These are phyloP conservation scores for Talaromyces adpressus DNA, from an alignment of 495 filamentous ascomycete species.

Conservation along the genomic window DNA sequence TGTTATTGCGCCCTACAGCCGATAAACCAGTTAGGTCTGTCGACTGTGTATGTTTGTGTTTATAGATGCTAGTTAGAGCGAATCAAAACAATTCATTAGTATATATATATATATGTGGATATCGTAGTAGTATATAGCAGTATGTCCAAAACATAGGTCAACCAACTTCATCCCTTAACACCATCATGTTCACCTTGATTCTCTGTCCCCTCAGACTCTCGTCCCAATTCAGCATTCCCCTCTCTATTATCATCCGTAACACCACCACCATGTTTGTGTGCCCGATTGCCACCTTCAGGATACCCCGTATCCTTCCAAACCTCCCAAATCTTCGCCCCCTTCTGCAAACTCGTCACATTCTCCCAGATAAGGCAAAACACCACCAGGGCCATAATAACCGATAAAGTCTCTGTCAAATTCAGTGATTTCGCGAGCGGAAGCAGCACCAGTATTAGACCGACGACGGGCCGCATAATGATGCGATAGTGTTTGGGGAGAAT, in stretches of 20 bases:
- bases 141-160: too few species aligned
- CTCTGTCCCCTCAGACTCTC: neutral
- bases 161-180: neutral
- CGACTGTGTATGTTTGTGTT: neutral
- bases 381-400: constrained; percentile 28
- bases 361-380: constrained; percentile 27
- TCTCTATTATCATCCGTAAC: neutral
- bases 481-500: constrained; percentile 24
- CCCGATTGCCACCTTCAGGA: constrained; percentile 15
- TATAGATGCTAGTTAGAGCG: neutral
- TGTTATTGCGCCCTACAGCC: constrained; percentile 27
- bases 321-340: constrained; percentile 25
- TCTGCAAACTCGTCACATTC: constrained; percentile 23
- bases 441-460: constrained; percentile 22
- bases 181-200: neutral
- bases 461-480: constrained; percentile 25
- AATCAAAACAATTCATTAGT: neutral
- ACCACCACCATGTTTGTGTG: neutral
- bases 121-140: neutral
- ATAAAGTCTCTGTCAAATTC: constrained; percentile 20
- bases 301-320: constrained; percentile 25
- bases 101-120: neutral
- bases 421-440: constrained; percentile 22
- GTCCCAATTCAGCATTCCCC: neutral
- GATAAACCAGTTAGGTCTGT: neutral